Evolutionary conservation across 768 basidiomycete genomes (phyloP), one percentile per base, ranked within the genome.

Genomic region (Brasilioporus rufonigricans): DNA sequence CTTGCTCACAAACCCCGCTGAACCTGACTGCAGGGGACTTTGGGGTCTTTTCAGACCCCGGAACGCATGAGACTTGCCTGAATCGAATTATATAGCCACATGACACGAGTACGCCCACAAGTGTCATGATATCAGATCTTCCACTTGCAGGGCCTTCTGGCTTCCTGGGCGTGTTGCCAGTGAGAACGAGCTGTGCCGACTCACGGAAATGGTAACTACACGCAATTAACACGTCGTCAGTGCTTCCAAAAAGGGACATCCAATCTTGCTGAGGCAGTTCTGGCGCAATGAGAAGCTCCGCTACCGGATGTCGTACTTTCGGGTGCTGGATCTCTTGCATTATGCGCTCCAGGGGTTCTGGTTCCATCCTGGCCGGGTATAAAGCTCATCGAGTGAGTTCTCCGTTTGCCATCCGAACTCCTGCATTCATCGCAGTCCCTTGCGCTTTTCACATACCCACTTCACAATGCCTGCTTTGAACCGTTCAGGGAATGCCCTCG

Each of bases 401-500:
- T 43, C 36, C 53, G 36, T 43, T 53, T 23, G 8, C 40, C 59
- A 59, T 44, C 47, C 46, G 40, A 44, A 31, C 11, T 11, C 31
- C 6, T 46, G 52, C 50, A 12, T 27, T 18, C 21, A 27, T 32
- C 50, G 24, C 14, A 24, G 16, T 32, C 38, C 18, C 44, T 27
- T 35, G n/a, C 26, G 19, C 13, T 47, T 11, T 31, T 31, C 27
- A 21, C 41, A 31, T 27, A 47, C 44, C 40, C 47, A 19, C 1
- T 21, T 41, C 44, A 41, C 40, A 7, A 71, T 71, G 69, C 67
- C 71, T 11, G 71, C 61, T 19, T 48, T 65, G 50, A 57, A 48
- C 36, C 53, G 59, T 33, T 61, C 71, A 14, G 77, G 64, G 5
- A 56, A 49, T 36, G 68, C 61, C 27, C 70, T 82, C 48, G 80